A percentile compares a stretch with the other conserved stretches of the same genome.
These are phyloP conservation scores for Xanthoconium stramineum DNA, from an alignment of 768 basidiomycete species.

Conservation along the genomic window DNA sequence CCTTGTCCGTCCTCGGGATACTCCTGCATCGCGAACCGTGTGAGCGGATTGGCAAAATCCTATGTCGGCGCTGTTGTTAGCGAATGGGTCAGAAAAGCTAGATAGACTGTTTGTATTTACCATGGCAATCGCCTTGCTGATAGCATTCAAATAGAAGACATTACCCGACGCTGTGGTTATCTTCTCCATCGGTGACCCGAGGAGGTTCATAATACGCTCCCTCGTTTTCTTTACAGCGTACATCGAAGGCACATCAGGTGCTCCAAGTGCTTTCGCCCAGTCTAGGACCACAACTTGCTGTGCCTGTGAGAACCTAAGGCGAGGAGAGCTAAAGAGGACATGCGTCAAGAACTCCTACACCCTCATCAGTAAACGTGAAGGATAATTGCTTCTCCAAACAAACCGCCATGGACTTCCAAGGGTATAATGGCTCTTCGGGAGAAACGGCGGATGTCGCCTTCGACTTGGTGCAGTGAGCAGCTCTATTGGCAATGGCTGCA, in stretches of 20 bases:
- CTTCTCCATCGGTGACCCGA: constrained; percentile 26
- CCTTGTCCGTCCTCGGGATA: constrained; percentile 27
- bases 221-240: constrained; percentile 20
- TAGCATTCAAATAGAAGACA: constrained; percentile 29
- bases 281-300: constrained; percentile 29
- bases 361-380: background rate
- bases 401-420: constrained; percentile 3
- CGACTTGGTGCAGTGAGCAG: background rate
- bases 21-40: constrained; percentile 20
- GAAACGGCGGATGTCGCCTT: background rate
- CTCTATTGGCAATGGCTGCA: background rate
- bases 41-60: constrained; percentile 25
- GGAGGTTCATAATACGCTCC: constrained; percentile 10
- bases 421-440: constrained; percentile 1
- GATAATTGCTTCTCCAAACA: background rate
- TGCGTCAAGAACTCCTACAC: constrained; percentile 30
- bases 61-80: background rate
- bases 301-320: constrained; percentile 27
- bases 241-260: background rate
- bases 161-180: constrained; percentile 17
- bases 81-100: background rate
- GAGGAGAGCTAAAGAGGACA: constrained; percentile 32
- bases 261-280: constrained; percentile 30
- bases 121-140: constrained; percentile 17
- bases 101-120: constrained; percentile 3